Base-by-base conservation (phyloP, 345 rosid genomes). In the Citropsis articulata region DNA sequence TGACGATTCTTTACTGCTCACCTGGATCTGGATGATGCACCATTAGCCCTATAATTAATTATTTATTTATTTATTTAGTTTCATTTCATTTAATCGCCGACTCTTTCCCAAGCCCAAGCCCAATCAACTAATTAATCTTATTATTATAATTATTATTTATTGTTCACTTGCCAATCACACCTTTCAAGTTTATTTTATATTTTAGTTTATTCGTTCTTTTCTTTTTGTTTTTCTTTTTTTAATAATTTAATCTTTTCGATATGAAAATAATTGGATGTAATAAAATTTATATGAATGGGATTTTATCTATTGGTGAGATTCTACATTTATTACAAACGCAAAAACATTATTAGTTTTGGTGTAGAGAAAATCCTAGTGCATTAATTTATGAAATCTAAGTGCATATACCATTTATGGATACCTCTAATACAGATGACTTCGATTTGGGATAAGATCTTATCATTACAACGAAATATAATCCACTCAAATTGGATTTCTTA, bases 41-140 rank as follows among this genome's bases (percentile, higher is more conserved):
- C 50, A 42, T 42, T 42, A 3, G 13, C 50, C 50, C 4, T 0
- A 45, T 45, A 45, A 45, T n/a, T n/a, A n/a, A n/a, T n/a, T 35
- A 35, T 35, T 6, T 45, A 45, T 10, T 12, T 57, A 19, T 9
- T 10, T 63, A 21, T 63, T 19, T 28, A 1, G 61, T 62, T 24
- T 66, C n/a, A 22, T 27, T 73, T 75, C 53, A 22, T 69, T 56
- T 70, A 80, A 73, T 81, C 83, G 83, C 83, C 86, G 84, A 73
- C 79, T 42, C 68, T 9, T 56, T 25, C 16, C 35, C 72, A 57
- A 76, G 5, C 50, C 50, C 50, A 13, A 45, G 50, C 50, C 83
- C 78, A 77, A 69, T 75, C 73, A 33, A 3, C 42, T 45, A 42
- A 42, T 42, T 42, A 42, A 12, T 45, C 18, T 3, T 45, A 45